Evolutionary conservation across 176 grass and related monocot species (phyloP).

Genomic region (Guadua angustifolia): DNA sequence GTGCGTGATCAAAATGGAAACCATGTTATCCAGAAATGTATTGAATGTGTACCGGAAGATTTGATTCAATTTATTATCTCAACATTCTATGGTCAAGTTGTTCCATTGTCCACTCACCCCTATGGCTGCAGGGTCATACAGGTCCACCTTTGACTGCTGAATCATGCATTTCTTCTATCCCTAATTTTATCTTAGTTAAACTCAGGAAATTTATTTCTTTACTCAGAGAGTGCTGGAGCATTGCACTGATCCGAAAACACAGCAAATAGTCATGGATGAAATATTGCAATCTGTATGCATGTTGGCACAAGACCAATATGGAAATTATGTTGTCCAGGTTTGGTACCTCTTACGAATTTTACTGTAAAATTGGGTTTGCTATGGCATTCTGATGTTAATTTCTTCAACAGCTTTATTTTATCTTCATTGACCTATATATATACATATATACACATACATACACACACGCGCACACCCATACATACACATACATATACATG

Average conservation of each 20-base stretch:
- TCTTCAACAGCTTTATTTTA: constrained; percentile 23
- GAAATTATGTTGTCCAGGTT: constrained; percentile 93
- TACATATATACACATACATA: no score
- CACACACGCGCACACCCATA: no score
- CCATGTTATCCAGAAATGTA: constrained; percentile 98
- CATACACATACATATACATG: no score
- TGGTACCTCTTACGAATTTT: constrained; percentile 15
- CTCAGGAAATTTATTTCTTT: constrained; percentile 38
- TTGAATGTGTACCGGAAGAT: constrained; percentile 86
- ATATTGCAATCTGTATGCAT: constrained; percentile 80
- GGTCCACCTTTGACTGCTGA: constrained; percentile 44
- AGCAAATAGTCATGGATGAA: constrained; percentile 82
- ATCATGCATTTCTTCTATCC: constrained; percentile 13
- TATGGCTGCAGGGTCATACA: constrained; percentile 95
- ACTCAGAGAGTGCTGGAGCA: constrained; percentile 81
- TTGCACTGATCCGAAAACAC: constrained; percentile 73
- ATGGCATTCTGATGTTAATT: constrained; percentile 5
- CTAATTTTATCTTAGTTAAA: constrained; percentile 28
- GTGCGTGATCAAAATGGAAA: constrained; percentile 98
- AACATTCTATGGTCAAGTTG: constrained; percentile 90
- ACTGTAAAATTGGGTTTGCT: background rate
- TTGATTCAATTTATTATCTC: constrained; percentile 86
- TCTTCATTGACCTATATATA: background rate
- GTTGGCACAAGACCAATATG: constrained; percentile 88
- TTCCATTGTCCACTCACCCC: constrained; percentile 85